A percentile compares a stretch with the other conserved stretches of the same genome.
Evolutionary conservation across 2,329 filamentous ascomycete species (phyloP).

Genomic region (Microcyclospora tardicrescens): DNA sequence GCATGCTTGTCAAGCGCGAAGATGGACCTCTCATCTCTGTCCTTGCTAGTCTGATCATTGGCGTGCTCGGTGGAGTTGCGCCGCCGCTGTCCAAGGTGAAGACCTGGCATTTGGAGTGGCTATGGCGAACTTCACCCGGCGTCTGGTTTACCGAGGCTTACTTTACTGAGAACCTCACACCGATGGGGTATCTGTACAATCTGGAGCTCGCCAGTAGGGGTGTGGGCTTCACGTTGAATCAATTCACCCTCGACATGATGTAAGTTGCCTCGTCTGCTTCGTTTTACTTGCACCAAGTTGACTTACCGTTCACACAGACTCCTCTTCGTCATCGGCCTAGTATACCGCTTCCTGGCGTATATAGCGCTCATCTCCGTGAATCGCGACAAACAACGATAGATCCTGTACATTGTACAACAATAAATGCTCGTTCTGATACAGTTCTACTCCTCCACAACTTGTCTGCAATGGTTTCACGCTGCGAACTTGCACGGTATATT

Average conservation of each 20-base stretch:
- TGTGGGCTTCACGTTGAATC: constrained; percentile 36
- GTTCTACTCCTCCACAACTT: no score
- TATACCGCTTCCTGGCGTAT: constrained; percentile 18
- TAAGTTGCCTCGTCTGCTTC: constrained; percentile 4
- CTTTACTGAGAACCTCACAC: constrained; percentile 39
- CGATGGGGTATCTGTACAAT: constrained; percentile 39
- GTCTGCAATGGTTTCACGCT: no score
- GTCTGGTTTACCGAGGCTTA: constrained; percentile 46
- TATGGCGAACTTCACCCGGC: constrained; percentile 42
- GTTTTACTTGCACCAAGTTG: background rate
- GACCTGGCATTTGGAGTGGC: constrained; percentile 40
- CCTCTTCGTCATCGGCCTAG: constrained; percentile 15
- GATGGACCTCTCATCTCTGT: constrained; percentile 45
- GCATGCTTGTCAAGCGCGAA: constrained; percentile 43
- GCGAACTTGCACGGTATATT: no score
- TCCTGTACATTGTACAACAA: no score
- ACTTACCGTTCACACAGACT: constrained; percentile 8
- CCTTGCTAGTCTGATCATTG: constrained; percentile 41
- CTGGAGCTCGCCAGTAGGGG: constrained; percentile 32
- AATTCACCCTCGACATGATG: constrained; percentile 31
- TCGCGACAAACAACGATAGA: constrained; percentile 15
- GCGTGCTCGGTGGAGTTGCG: constrained; percentile 42
- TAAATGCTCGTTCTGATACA: no score
- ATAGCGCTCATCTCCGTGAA: constrained; percentile 13
- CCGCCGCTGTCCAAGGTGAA: constrained; percentile 38